Evolutionary conservation across 2,329 filamentous ascomycete genomes (phyloP).

Genomic region (Penicillium sumatraense): DNA sequence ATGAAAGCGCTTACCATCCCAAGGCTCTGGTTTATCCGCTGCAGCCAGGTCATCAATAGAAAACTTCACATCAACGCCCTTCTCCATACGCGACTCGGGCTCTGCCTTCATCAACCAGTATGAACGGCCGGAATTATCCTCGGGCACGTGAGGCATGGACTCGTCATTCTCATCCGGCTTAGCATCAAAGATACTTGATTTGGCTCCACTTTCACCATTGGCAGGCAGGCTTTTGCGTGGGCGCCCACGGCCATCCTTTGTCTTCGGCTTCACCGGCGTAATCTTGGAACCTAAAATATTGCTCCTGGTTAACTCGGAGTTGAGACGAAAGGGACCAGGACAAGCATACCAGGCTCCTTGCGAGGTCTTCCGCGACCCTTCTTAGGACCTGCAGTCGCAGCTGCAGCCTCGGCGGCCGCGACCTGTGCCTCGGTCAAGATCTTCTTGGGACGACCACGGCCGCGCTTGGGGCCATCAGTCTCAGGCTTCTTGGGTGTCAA

Average conservation of each 20-base stretch:
- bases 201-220: conserved; percentile 20
- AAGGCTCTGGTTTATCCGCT: conserved; percentile 78
- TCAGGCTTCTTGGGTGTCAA: conserved; percentile 23
- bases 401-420: conserved; percentile 8
- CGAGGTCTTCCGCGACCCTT: conserved; percentile 26
- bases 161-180: conserved; percentile 18
- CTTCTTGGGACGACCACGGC: conserved; percentile 39
- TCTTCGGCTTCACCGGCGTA: conserved; percentile 15
- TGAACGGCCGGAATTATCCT: conserved; percentile 41
- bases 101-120: conserved; percentile 90
- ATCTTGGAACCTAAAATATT: conserved; percentile 6
- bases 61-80: conserved; percentile 86
- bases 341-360: conserved; percentile 19
- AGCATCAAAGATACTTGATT: conserved; percentile 11
- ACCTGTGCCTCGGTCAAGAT: conserved; percentile 19
- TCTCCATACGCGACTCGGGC: conserved; percentile 83
- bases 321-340: not conserved
- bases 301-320: not conserved
- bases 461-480: conserved; percentile 34
- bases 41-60: conserved; percentile 87
- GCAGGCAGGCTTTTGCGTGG: conserved; percentile 31
- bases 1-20: conserved; percentile 77
- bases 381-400: conserved; percentile 14
- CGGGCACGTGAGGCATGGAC: conserved; percentile 14
- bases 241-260: conserved; percentile 31